A percentile compares a stretch with the other conserved stretches of the same genome.
Evolutionary conservation across 768 basidiomycete genomes (phyloP).

Genomic region (Russula earlei): DNA sequence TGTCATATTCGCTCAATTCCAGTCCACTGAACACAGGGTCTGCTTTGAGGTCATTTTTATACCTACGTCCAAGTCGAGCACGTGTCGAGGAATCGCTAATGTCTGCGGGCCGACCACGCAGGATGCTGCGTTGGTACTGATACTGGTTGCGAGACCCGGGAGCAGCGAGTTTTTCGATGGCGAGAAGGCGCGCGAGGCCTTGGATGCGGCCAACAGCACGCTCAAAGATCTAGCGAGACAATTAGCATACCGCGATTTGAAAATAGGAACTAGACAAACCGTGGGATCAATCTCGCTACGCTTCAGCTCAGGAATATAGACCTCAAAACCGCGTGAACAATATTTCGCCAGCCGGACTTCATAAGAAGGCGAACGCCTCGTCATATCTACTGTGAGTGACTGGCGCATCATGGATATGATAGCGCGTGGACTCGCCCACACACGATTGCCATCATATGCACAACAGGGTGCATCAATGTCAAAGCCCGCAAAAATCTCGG

Average conservation of each 20-base stretch:
- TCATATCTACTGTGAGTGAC: slow-evolving; percentile 52
- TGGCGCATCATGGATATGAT: slow-evolving; percentile 59
- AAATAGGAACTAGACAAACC: slow-evolving; percentile 25
- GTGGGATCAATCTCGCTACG: slow-evolving; percentile 51
- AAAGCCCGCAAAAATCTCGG: slow-evolving; percentile 58
- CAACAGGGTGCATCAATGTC: slow-evolving; percentile 59
- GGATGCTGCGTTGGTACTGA: slow-evolving; percentile 36
- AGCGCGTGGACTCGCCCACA: slow-evolving; percentile 52
- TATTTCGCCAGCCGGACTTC: slow-evolving; percentile 56
- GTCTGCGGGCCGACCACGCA: slow-evolving; percentile 41
- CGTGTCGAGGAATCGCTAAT: background rate
- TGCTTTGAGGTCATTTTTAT: slow-evolving; percentile 49
- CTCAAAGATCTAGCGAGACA: slow-evolving; percentile 41
- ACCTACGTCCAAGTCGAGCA: slow-evolving; percentile 25
- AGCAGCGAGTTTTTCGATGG: slow-evolving; percentile 47
- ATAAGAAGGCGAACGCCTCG: slow-evolving; percentile 55
- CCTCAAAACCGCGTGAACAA: slow-evolving; percentile 43
- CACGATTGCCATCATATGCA: slow-evolving; percentile 43
- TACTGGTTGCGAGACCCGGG: slow-evolving; percentile 37
- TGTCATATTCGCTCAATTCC: slow-evolving; percentile 51
- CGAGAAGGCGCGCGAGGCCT: slow-evolving; percentile 53
- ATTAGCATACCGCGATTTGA: background rate
- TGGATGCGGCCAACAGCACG: slow-evolving; percentile 46
- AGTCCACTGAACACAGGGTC: slow-evolving; percentile 33
- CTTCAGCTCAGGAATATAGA: slow-evolving; percentile 43